Base-by-base conservation (phyloP, 257 asterid genomes). In the Eucommia ulmoides region DNA sequence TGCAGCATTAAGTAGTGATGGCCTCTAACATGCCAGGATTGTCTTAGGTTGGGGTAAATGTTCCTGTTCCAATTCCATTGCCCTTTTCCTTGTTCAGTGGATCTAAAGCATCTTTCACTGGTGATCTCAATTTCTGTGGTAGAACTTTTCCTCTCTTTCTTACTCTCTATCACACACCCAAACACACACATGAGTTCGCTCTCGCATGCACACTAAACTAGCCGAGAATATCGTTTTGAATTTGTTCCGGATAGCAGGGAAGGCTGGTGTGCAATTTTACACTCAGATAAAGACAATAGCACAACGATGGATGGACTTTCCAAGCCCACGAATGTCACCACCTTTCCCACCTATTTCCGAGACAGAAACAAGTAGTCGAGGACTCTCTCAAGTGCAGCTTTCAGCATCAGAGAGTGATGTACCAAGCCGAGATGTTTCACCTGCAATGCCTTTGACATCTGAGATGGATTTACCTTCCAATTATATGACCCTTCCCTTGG, bases 111-210 rank as follows among this genome's bases (percentile, higher is more conserved):
- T 60, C 73, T n/a, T 60, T 56, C 54, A 45, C 72, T 18, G 74
- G 67, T 23, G 72, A 73, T 68, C 60, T 67, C 51, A 53, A 61
- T 68, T 68, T 68, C 24, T 65, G 68, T 23, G 80, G 80, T 73
- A 68, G 2, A 67, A 29, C 38, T 51, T 22, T 12, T 52, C 19
- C 23, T 23, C 8, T 24, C 20, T 25, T 2, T 24, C 2, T 3
- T 17, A 16, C 53, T 38, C 16, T 20, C 7, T 26, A 6, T 6
- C 38, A 4, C 38, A 12, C 16, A 35, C 15, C 11, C 44, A 35
- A 6, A 35, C 44, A 11, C 9, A 11, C 44, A 2, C 0, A 35
- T 35, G 11, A 2, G 44, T 35, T 8, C 12, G 12, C 38, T 6
- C 38, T 29, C 38, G 10, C 38, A 6, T 29, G 10, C 38, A 6